Conservation (phyloP, 2,329 filamentous ascomycete species). For the Myriangium duriaei region DNA sequence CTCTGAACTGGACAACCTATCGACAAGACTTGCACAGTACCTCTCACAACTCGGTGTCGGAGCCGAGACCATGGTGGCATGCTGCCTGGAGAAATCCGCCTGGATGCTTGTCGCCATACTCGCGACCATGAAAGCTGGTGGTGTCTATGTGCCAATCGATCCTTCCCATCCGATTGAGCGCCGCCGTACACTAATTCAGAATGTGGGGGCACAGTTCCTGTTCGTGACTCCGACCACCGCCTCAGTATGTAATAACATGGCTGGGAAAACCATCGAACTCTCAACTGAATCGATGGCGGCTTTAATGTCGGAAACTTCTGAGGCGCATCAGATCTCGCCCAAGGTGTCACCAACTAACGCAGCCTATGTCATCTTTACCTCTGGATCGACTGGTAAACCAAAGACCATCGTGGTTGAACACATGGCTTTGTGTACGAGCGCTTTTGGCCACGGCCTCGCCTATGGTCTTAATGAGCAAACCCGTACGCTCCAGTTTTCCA, state of each 20-base stretch:
- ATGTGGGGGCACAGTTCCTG: slow-evolving; percentile 13
- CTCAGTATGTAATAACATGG: background rate
- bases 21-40: slow-evolving; percentile 13
- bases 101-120: slow-evolving; percentile 19
- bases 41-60: slow-evolving; percentile 11
- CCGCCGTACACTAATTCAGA: slow-evolving; percentile 16
- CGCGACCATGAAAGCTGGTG: slow-evolving; percentile 21
- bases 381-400: slow-evolving; percentile 7
- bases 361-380: slow-evolving; percentile 8
- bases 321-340: background rate
- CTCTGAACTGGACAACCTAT: slow-evolving; percentile 15
- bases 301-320: background rate
- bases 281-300: background rate
- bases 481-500: slow-evolving; percentile 3
- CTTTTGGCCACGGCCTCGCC: background rate
- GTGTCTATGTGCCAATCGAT: slow-evolving; percentile 19
- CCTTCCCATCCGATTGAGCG: slow-evolving; percentile 17
- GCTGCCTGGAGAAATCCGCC: slow-evolving; percentile 19
- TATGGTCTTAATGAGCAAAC: background rate
- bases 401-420: slow-evolving; percentile 3
- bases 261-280: background rate
- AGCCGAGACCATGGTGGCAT: slow-evolving; percentile 13
- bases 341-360: background rate
- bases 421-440: background rate
- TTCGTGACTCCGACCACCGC: background rate